Base-by-base conservation (phyloP, 257 asterid species). In the Agastache rugosa region DNA sequence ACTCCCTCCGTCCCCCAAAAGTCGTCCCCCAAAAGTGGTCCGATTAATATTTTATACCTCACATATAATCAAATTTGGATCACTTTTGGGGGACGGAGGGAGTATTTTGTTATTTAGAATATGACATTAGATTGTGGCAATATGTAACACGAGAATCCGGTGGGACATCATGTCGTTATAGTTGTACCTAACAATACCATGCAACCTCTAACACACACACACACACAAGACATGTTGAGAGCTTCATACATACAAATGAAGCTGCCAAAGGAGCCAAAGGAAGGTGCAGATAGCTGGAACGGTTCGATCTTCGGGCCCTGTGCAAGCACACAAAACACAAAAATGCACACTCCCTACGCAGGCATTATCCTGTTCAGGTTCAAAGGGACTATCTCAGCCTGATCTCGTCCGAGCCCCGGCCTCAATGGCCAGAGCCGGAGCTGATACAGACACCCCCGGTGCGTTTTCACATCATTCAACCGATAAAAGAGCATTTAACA, bases 371-470 rank as follows among this genome's bases (percentile, higher is more conserved):
- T 83, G 96, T 84, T 92, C 96, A 93, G 97, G 97, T 93, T 79
- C 97, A 80, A 90, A 90, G 98, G 97, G 96, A 87, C 95, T 93
- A 83, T 93, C 97, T 93, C 97, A 93, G 98, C 92, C 97, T 73
- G 91, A 71, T 75, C 85, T 4, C 15, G 90, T 84, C 74, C 75
- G 37, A 35, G 80, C 73, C 63, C 75, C 50, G 79, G 87, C 89
- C 69, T 5, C 8, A 11, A 45, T 5, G 76, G 74, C 85, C 82
- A 50, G 75, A 29, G 39, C 77, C 63, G 78, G 83, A 80, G 84
- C 92, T 61, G 87, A 81, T 77, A 2, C 97, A 87, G 97, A 58
- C 98, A 89, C 97, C 96, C 98, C 97, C 71, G 97, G 97, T 93
- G 98, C 98, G 62, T 89, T 89, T 84, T 82, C 71, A 53, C 81